Evolutionary conservation across 352 stramenopile genomes (phyloP).

Genomic region (Globisporangium nodosum): DNA sequence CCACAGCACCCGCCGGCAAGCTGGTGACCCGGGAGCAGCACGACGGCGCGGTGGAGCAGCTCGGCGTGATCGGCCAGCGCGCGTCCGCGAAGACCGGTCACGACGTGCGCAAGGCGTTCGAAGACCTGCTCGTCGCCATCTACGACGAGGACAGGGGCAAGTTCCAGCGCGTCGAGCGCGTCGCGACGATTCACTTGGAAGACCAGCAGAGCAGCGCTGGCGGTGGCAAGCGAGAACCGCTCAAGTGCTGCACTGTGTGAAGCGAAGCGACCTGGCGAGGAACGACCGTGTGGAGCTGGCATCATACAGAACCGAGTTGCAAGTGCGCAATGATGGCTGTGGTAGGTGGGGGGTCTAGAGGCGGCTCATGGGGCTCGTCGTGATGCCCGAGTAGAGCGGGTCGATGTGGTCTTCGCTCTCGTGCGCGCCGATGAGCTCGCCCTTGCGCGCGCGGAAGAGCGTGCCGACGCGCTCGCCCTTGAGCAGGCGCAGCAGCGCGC

Average conservation of each 20-base stretch:
- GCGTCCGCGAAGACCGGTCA: conserved; percentile 63
- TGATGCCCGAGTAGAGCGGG: conserved; percentile 64
- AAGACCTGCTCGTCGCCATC: conserved; percentile 66
- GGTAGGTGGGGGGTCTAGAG: background rate
- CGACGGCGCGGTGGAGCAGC: conserved; percentile 25
- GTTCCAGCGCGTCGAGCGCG: conserved; percentile 28
- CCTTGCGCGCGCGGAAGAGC: conserved; percentile 43
- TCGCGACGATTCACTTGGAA: conserved; percentile 34
- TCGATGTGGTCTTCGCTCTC: conserved; percentile 53
- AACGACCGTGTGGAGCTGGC: background rate
- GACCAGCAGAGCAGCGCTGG: conserved; percentile 2
- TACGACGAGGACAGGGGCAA: conserved; percentile 59
- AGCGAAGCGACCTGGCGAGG: background rate
- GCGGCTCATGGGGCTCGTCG: conserved; percentile 10
- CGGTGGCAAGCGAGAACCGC: conserved; percentile 6
- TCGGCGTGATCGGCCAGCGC: conserved; percentile 45
- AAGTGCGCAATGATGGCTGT: background rate
- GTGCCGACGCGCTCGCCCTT: conserved; percentile 67
- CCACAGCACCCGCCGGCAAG: background rate
- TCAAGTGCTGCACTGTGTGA: conserved; percentile 9
- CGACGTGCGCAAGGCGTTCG: conserved; percentile 64
- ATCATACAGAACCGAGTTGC: background rate
- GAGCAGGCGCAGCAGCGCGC: conserved; percentile 53
- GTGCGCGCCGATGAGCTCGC: conserved; percentile 37
- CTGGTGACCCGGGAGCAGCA: conserved; percentile 39